Conservation (phyloP, 495 filamentous ascomycete genomes). For the Aspergillus cavernicola region DNA sequence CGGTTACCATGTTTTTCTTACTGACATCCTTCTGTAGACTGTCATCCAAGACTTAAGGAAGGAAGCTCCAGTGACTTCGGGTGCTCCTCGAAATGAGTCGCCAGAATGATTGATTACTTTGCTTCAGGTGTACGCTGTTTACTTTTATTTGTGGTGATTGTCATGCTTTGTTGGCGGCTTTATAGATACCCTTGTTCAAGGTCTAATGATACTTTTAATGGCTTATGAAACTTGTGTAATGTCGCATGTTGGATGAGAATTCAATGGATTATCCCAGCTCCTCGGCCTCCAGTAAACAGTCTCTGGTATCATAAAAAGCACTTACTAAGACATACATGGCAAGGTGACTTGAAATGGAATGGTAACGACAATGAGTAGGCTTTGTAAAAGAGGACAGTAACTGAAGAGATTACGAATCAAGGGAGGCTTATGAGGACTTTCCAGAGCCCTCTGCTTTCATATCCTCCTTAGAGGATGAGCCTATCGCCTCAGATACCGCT, state of each 20-base stretch:
- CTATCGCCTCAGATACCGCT: slow-evolving; percentile 36
- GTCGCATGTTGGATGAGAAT: background rate
- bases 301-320: slow-evolving; percentile 24
- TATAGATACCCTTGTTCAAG: slow-evolving; percentile 14
- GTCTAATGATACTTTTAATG: background rate
- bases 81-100: slow-evolving; percentile 18
- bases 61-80: slow-evolving; percentile 40
- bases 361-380: too few species aligned
- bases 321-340: slow-evolving; percentile 6
- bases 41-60: slow-evolving; percentile 71
- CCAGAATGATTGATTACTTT: slow-evolving; percentile 14
- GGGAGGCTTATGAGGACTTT: slow-evolving; percentile 23
- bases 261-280: background rate
- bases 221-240: background rate
- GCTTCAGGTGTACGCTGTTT: background rate
- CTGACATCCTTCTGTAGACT: slow-evolving; percentile 39
- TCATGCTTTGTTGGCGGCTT: slow-evolving; percentile 1
- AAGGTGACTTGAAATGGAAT: background rate
- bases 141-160: background rate
- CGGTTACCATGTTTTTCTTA: background rate
- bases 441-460: slow-evolving; percentile 28
- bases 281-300: slow-evolving; percentile 6
- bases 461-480: slow-evolving; percentile 24
- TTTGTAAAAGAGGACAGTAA: background rate
- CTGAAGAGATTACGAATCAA: background rate